A percentile compares a stretch with the other conserved stretches of the same genome.
Conservation (phyloP, 2,329 filamentous ascomycete genomes). For the Lecanicillium sp. region DNA sequence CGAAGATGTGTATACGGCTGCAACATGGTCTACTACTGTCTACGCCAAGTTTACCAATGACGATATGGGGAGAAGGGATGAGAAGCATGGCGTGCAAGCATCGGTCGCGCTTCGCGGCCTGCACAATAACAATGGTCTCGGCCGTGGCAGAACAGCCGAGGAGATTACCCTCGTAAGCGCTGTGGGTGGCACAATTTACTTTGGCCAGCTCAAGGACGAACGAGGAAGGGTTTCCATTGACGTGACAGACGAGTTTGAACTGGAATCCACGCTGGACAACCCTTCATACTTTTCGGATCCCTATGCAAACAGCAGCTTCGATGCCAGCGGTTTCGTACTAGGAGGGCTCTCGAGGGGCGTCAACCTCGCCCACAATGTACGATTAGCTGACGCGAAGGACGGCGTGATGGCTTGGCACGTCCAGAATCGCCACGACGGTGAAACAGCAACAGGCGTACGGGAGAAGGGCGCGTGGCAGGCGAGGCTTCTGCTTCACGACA, state of each 20-base stretch:
- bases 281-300: conserved; percentile 52
- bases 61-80: conserved; percentile 19
- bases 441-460: conserved; percentile 15
- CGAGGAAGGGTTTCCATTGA: conserved; percentile 17
- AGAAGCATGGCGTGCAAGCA: conserved; percentile 33
- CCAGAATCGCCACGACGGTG: conserved; percentile 6
- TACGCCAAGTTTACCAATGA: conserved; percentile 33
- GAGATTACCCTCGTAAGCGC: conserved; percentile 41
- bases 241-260: conserved; percentile 35
- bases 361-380: conserved; percentile 28
- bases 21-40: conserved; percentile 45
- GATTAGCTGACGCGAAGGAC: conserved; percentile 33
- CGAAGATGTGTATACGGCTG: conserved; percentile 37
- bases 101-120: conserved; percentile 38
- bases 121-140: conserved; percentile 52
- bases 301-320: conserved; percentile 34
- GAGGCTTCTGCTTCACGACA: conserved; percentile 51
- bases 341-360: conserved; percentile 39
- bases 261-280: conserved; percentile 49
- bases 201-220: conserved; percentile 26
- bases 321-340: conserved; percentile 49
- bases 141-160: conserved; percentile 35
- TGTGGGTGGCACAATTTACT: conserved; percentile 40
- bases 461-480: conserved; percentile 32
- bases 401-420: conserved; percentile 41